Base-by-base conservation (phyloP, 371 early-diverging fungal species). In the Rhizopus sp. region DNA sequence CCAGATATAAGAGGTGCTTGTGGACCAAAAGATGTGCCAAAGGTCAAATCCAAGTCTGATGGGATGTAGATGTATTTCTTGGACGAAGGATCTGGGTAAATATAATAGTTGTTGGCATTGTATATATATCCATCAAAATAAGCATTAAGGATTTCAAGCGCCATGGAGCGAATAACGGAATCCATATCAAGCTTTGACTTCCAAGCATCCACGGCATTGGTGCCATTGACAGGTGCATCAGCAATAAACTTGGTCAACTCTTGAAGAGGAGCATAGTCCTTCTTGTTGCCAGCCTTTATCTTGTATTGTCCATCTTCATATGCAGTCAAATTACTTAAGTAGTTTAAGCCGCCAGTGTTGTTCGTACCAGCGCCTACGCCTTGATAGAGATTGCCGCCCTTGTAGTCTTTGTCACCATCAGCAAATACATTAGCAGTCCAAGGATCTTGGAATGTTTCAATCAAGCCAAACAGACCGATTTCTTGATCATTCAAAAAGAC, bases 381-480 rank as follows among this genome's bases (percentile, higher is more conserved):
- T 54, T 73, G 59, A 51, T 69, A 77, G 15, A 77, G 44, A 9
- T 44, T 56, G 7, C 77, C 77, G 30, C 67, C 39, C 13, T 59
- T 38, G 45, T 69, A 73, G 29, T 54, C 35, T 29, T 64, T 48
- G 8, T 63, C 53, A 30, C 72, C 74, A 16, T 57, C 52, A 12
- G 56, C 57, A 49, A 77, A 77, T 29, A 67, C 64, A 23, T 54
- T 65, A 7, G 63, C 48, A 0, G 64, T 31, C 77, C 77, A 77
- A 31, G 73, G 66, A 17, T 73, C 62, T 39, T 73, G 64, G 50
- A 64, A 68, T 0, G 53, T 47, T 46, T 77, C 77, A n/a, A 73
- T 60, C 7, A 77, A 39, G 3, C 66, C 63, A 56, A 57, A 77
- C 5, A 77, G 44, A 6, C 77, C 77, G 34, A 57, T 37, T 4